These are phyloP conservation scores for Dendrocalamus sinicus DNA, from an alignment of 176 grass and related monocot genomes.

Conservation along the genomic window DNA sequence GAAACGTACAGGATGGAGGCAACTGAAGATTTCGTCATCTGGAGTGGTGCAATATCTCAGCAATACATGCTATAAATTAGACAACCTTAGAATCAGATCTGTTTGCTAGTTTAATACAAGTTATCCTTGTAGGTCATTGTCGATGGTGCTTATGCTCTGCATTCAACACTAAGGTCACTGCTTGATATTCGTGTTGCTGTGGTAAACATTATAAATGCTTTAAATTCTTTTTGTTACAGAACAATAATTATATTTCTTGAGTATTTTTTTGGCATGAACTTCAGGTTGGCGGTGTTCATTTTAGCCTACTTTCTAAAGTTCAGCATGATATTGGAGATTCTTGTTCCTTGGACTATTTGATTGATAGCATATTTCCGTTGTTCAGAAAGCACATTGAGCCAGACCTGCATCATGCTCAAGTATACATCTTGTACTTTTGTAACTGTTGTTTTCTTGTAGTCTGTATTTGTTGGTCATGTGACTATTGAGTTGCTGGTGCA, in stretches of 20 bases:
- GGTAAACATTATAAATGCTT: conserved; percentile 55
- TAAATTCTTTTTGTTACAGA: conserved; percentile 34
- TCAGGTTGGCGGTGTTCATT: conserved; percentile 97
- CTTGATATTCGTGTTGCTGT: conserved; percentile 98
- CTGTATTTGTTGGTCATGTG: conserved; percentile 43
- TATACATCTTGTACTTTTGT: conserved; percentile 44
- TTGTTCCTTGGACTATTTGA: conserved; percentile 97
- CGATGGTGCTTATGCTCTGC: conserved; percentile 97
- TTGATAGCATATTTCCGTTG: conserved; percentile 97
- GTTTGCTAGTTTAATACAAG: conserved; percentile 38
- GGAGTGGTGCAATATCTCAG: conserved; percentile 72
- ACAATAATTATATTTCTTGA: conserved; percentile 15
- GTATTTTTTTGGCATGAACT: conserved; percentile 43
- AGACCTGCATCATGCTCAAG: conserved; percentile 97
- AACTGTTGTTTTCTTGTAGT: conserved; percentile 24
- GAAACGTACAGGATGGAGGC: conserved; percentile 68
- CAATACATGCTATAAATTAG: conserved; percentile 30
- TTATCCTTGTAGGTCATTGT: conserved; percentile 81
- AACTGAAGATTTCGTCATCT: conserved; percentile 79
- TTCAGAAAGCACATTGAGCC: conserved; percentile 98
- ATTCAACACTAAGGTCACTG: conserved; percentile 87
- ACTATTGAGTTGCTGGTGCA: conserved; percentile 54
- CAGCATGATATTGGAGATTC: conserved; percentile 98
- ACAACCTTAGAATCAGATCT: conserved; percentile 3
- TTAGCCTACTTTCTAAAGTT: conserved; percentile 98